A percentile compares a stretch with the other conserved stretches of the same genome.
These are phyloP conservation scores for Vinca minor DNA, from an alignment of 257 asterid species.

Conservation along the genomic window DNA sequence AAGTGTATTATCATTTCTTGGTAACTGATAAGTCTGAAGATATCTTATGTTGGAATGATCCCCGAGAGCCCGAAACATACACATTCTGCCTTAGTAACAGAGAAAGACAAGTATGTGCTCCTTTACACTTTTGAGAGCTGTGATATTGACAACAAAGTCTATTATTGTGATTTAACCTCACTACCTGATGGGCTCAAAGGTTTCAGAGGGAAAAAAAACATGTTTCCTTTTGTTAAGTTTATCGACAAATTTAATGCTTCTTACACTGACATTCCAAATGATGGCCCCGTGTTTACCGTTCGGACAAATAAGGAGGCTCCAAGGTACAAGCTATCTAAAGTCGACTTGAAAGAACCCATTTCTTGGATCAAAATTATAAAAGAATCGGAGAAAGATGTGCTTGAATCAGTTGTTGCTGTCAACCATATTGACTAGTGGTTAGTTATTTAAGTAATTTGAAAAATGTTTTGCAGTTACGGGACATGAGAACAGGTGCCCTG, in stretches of 20 bases:
- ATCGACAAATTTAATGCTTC: conserved; percentile 72
- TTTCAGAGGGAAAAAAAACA: conserved; percentile 37
- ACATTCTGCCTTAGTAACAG: conserved; percentile 59
- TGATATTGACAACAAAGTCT: conserved; percentile 79
- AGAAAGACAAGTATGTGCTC: conserved; percentile 86
- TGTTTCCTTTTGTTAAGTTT: conserved; percentile 81
- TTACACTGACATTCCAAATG: conserved; percentile 62
- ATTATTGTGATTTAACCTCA: conserved; percentile 61
- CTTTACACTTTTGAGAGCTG: conserved; percentile 52
- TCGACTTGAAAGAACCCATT: conserved; percentile 51
- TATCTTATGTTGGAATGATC: conserved; percentile 77
- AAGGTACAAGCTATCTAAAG: conserved; percentile 69
- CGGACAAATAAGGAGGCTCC: conserved; percentile 87
- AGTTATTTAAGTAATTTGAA: conserved; percentile 77
- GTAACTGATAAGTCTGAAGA: conserved; percentile 91
- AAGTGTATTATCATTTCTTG: conserved; percentile 78
- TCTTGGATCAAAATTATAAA: conserved; percentile 66
- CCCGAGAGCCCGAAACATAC: conserved; percentile 72
- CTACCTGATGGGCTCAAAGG: conserved; percentile 64
- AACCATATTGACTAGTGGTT: conserved; percentile 53
- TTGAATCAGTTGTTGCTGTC: conserved; percentile 77
- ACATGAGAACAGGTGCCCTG: conserved; percentile 61
- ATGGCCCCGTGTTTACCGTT: conserved; percentile 66
- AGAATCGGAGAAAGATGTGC: conserved; percentile 75
- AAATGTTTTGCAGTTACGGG: conserved; percentile 75